These are phyloP conservation scores for Aulographum hederae DNA, from an alignment of 2,329 filamentous ascomycete genomes.

Conservation along the genomic window DNA sequence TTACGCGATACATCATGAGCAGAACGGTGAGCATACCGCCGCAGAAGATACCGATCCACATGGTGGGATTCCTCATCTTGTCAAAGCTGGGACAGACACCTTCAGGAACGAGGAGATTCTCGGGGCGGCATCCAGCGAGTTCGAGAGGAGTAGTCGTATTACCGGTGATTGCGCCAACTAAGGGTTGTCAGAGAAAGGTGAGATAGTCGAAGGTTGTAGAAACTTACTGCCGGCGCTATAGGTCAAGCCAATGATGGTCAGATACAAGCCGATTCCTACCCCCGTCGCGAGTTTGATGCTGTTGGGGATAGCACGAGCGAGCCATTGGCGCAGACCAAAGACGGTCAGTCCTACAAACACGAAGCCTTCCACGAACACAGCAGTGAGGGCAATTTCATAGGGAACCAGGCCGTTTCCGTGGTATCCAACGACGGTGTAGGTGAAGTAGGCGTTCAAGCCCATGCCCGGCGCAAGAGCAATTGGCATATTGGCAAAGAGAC, in stretches of 20 bases:
- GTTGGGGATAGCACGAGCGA: constrained; percentile 62
- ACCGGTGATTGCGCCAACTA: constrained; percentile 61
- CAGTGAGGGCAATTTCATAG: constrained; percentile 60
- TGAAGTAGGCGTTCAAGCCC: constrained; percentile 66
- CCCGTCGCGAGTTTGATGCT: constrained; percentile 77
- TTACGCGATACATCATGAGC: constrained; percentile 70
- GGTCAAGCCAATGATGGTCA: constrained; percentile 56
- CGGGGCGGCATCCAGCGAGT: constrained; percentile 53
- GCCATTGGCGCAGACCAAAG: constrained; percentile 71
- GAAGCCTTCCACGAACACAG: constrained; percentile 76
- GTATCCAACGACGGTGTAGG: constrained; percentile 65
- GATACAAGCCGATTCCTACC: constrained; percentile 70
- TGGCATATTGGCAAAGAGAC: constrained; percentile 57
- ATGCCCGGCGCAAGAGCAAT: constrained; percentile 20
- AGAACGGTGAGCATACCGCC: constrained; percentile 65
- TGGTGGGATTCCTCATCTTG: too few relatives aligned
- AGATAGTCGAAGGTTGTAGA: too few relatives aligned
- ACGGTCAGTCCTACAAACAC: constrained; percentile 67
- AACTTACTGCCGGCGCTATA: constrained; percentile 68
- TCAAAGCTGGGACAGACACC: constrained; percentile 46
- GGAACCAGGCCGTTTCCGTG: constrained; percentile 57
- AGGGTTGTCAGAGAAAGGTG: too few relatives aligned
- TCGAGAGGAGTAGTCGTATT: constrained; percentile 46
- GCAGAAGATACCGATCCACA: constrained; percentile 82
- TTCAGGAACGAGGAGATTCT: constrained; percentile 23